Percentiles rank a stretch among this genome's conserved stretches.
Evolutionary conservation across 2,329 filamentous ascomycete species (phyloP).

Genomic region (Penicillium nordicum): DNA sequence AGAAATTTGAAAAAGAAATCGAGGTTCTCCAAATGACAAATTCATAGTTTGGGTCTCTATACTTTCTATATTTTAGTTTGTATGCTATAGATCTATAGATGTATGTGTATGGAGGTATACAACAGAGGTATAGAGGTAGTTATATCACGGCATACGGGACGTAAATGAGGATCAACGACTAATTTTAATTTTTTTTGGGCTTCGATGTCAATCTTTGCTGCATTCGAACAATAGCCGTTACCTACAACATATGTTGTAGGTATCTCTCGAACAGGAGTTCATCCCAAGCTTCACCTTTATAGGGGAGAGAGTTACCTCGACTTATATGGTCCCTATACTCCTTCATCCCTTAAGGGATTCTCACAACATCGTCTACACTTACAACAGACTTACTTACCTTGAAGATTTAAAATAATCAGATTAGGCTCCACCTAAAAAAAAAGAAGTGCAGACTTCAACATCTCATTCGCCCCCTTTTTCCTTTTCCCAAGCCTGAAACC

Average conservation of each 20-base stretch:
- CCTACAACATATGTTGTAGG: background rate
- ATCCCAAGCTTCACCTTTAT: background rate
- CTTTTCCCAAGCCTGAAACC: conserved; percentile 1
- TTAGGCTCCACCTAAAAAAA: background rate
- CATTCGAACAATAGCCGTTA: background rate
- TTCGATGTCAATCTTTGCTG: background rate
- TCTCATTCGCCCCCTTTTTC: conserved; percentile 2
- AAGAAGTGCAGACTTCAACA: background rate
- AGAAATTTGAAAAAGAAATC: background rate
- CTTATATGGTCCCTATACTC: background rate
- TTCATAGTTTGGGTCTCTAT: background rate
- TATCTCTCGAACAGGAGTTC: background rate
- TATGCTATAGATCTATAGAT: background rate
- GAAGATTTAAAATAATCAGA: background rate
- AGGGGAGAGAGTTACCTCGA: background rate
- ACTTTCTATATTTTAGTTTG: background rate
- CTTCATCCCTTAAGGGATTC: background rate
- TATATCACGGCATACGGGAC: background rate
- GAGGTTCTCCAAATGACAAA: background rate
- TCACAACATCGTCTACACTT: too few species aligned
- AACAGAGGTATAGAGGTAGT: too few species aligned
- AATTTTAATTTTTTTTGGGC: background rate
- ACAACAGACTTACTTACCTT: too few species aligned
- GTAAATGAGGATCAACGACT: conserved; percentile 11
- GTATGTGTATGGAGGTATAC: too few species aligned